Evolutionary conservation across 306 rosid genomes (phyloP).

Genomic region (Sicyos edulis): DNA sequence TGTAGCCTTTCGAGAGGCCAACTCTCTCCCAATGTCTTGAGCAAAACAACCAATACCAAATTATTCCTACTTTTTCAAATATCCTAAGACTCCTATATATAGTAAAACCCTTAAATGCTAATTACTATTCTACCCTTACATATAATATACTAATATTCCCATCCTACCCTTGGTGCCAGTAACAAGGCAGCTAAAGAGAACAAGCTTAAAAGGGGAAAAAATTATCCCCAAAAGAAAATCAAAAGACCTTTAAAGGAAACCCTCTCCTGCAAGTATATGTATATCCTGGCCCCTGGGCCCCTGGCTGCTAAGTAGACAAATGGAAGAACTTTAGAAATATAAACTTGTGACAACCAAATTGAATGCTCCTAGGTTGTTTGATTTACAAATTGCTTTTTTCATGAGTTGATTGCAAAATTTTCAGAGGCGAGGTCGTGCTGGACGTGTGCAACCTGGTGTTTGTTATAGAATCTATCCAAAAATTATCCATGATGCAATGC

Average conservation of each 20-base stretch:
- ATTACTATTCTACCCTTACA: too few species aligned
- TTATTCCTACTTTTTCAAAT: too few species aligned
- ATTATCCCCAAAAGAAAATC: background rate
- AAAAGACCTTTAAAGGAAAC: background rate
- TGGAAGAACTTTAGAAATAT: background rate
- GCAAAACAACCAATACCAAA: too few species aligned
- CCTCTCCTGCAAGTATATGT: background rate
- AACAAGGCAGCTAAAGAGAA: background rate
- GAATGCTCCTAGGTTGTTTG: background rate
- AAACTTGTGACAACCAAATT: background rate
- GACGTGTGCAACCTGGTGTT: slow-evolving; percentile 94
- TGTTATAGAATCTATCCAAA: slow-evolving; percentile 86
- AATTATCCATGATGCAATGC: slow-evolving; percentile 82
- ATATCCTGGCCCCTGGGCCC: too few species aligned
- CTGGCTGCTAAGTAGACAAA: background rate
- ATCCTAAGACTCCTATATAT: too few species aligned
- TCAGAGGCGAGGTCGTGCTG: slow-evolving; percentile 99
- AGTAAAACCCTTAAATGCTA: too few species aligned
- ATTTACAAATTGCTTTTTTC: background rate
- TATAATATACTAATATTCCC: too few species aligned
- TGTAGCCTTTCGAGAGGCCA: too few species aligned
- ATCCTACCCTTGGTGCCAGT: too few species aligned
- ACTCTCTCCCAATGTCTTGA: too few species aligned
- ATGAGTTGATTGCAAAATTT: slow-evolving; percentile 20
- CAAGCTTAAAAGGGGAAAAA: background rate